Percentiles rank a stretch among this genome's conserved stretches.
Conservation (phyloP, 257 asterid genomes). For the Fraxinus quadrangulata region DNA sequence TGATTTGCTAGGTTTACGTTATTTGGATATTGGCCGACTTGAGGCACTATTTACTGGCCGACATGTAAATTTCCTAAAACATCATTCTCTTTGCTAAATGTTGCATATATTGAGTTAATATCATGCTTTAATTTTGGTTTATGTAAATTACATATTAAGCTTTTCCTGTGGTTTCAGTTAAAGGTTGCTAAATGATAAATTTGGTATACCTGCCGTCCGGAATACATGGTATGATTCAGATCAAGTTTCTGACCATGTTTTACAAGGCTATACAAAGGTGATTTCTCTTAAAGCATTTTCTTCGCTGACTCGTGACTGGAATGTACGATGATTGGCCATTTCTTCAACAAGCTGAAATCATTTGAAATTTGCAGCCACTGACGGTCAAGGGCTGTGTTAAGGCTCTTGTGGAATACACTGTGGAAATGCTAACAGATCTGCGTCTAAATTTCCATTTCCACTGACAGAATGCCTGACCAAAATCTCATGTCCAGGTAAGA, state of each 20-base stretch:
- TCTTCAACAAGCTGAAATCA: constrained; percentile 16
- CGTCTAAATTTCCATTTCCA: constrained; percentile 54
- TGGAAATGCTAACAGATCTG: constrained; percentile 69
- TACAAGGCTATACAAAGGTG: constrained; percentile 91
- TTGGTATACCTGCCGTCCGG: constrained; percentile 68
- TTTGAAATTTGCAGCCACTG: constrained; percentile 57
- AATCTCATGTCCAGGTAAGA: constrained; percentile 96
- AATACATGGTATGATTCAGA: constrained; percentile 80
- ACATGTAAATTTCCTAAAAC: not conserved
- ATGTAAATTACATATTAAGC: not conserved
- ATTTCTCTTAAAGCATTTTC: constrained; percentile 23
- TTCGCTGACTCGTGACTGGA: not conserved
- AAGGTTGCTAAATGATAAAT: constrained; percentile 65
- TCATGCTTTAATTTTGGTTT: not conserved
- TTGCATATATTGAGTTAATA: not conserved
- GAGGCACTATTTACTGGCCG: not conserved
- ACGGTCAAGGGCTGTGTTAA: constrained; percentile 88
- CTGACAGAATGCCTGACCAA: constrained; percentile 53
- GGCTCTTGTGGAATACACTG: constrained; percentile 77
- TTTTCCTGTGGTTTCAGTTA: constrained; percentile 49
- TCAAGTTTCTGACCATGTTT: constrained; percentile 73
- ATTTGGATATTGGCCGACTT: not conserved
- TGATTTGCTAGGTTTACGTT: constrained; percentile 9
- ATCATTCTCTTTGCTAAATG: not conserved
- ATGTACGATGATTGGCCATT: not conserved